Evolutionary conservation across 768 basidiomycete genomes (phyloP).

Genomic region (Trametes elegans): DNA sequence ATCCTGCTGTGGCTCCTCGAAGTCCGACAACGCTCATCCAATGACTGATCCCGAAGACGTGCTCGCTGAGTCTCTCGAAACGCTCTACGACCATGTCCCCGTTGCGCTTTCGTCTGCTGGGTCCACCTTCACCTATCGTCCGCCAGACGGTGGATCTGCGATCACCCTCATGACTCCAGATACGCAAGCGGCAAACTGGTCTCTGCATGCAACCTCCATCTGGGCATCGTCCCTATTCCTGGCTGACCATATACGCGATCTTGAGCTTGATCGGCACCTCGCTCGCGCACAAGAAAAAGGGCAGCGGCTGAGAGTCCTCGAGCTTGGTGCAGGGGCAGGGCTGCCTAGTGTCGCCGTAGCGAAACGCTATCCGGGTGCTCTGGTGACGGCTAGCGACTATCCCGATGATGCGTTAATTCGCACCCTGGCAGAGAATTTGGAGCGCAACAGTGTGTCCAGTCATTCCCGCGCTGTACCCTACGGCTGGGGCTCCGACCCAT

Average conservation of each 20-base stretch:
- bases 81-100: constrained; percentile 60
- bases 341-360: constrained; percentile 70
- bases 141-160: background rate
- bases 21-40: background rate
- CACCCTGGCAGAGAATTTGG: constrained; percentile 57
- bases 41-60: constrained; percentile 59
- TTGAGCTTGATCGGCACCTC: constrained; percentile 36
- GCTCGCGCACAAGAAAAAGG: constrained; percentile 10
- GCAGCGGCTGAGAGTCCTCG: constrained; percentile 44
- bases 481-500: constrained; percentile 61
- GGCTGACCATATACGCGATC: constrained; percentile 57
- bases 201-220: constrained; percentile 73
- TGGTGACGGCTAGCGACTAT: constrained; percentile 65
- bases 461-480: constrained; percentile 56
- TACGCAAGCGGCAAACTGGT: constrained; percentile 67
- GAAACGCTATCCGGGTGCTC: constrained; percentile 38
- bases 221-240: constrained; percentile 70
- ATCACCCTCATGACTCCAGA: constrained; percentile 61
- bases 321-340: constrained; percentile 74
- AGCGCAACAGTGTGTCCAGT: constrained; percentile 43
- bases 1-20: background rate
- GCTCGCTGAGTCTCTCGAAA: constrained; percentile 59
- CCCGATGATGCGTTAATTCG: constrained; percentile 62
- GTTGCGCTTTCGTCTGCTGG: constrained; percentile 59
- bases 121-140: constrained; percentile 47